Evolutionary conservation across 2,329 filamentous ascomycete species (phyloP), one percentile per base, ranked within the genome.

Genomic region (Graphilbum fragrans): DNA sequence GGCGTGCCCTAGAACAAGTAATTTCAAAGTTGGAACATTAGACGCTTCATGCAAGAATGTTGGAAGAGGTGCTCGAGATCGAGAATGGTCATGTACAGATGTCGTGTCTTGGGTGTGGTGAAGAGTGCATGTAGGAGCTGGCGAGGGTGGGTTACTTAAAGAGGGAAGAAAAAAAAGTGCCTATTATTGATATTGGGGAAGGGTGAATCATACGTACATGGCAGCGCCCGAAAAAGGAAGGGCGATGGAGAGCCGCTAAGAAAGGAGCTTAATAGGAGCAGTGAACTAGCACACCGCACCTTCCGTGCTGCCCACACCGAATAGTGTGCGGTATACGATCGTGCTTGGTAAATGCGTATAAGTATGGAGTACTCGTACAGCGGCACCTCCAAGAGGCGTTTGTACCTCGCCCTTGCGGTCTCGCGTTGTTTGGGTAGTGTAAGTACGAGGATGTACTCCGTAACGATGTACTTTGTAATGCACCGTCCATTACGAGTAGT

Each of bases 141-240:
- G 39, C 39, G 44, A 44, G 39, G 36, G 44, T 37, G 29, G 44
- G 29, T 44, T 44, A 44, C 44, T 44, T 41, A 37, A 45, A 46
- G 38, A 43, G 33, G 41, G 36, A 46, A 46, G n/a, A 8, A 34
- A 8, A 18, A 34, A 17, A 19, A 19, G 14, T 10, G 19, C 17
- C 32, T 29, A 38, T 34, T 39, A 39, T 22, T 38, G 20, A 37
- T 23, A 23, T 16, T 5, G 35, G 35, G 19, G 21, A 18, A 18
- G 17, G 32, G 32, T 19, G 32, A 31, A 31, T 34, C 32, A 34
- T 12, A 17, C 11, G 10, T 19, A 11, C 9, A 11, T 32, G 31
- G 31, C 10, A 16, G 10, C 31, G n/a, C 32, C 32, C 12, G 27
- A n/a, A 45, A 37, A 18, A 39, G 31, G n/a, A 45, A 35, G 32